Evolutionary conservation across 805 yeast species (phyloP).

Genomic region (Pichia deserticola): DNA sequence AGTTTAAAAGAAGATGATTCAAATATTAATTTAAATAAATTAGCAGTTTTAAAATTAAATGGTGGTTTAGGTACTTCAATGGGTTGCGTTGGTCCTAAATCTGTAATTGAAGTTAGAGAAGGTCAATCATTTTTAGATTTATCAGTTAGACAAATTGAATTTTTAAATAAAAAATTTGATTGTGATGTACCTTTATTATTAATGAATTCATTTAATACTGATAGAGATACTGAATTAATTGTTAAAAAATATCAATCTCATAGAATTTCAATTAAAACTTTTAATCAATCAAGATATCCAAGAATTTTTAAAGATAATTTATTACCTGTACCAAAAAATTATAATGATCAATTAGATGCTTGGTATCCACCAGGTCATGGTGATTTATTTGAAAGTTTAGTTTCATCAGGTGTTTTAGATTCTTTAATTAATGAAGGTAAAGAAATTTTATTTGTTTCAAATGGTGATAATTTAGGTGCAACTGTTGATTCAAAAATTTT

Average conservation of each 20-base stretch:
- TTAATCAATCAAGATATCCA: slow-evolving; percentile 97
- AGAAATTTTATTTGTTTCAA: slow-evolving; percentile 90
- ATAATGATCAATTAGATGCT: slow-evolving; percentile 66
- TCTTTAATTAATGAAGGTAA: slow-evolving; percentile 85
- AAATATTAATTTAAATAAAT: slow-evolving; percentile 53
- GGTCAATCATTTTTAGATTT: slow-evolving; percentile 95
- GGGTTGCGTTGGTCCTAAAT: slow-evolving; percentile 99
- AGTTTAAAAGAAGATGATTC: slow-evolving; percentile 35
- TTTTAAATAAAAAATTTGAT: slow-evolving; percentile 81
- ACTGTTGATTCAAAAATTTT: slow-evolving; percentile 89
- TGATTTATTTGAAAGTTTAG: slow-evolving; percentile 86
- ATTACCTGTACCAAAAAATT: slow-evolving; percentile 82
- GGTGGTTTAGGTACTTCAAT: slow-evolving; percentile 99
- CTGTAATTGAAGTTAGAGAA: slow-evolving; percentile 96
- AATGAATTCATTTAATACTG: slow-evolving; percentile 98
- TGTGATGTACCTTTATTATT: slow-evolving; percentile 92
- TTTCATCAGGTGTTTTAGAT: slow-evolving; percentile 87
- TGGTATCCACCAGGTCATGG: slow-evolving; percentile 99
- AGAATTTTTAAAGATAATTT: slow-evolving; percentile 93
- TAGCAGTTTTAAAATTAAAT: slow-evolving; percentile 92
- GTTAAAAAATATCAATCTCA: slow-evolving; percentile 96
- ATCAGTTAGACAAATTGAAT: slow-evolving; percentile 94
- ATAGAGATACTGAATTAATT: slow-evolving; percentile 87
- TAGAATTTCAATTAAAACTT: slow-evolving; percentile 88
- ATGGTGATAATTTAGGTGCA: slow-evolving; percentile 98